phyloP scores from a whole-genome alignment of 345 rosid genomes.

The Hibiscus tridactylites region DNA sequence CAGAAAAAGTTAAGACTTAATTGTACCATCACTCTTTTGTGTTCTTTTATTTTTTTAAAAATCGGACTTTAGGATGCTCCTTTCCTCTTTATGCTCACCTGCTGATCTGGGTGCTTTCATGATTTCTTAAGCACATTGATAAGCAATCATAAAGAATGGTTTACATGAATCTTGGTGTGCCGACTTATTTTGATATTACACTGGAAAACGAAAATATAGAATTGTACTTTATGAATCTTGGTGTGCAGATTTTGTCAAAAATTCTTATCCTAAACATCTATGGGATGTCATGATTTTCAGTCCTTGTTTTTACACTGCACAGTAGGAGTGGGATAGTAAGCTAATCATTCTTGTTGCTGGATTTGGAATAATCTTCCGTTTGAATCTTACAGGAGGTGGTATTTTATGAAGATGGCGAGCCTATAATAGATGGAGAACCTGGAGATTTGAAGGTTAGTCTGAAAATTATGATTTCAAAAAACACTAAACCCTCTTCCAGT shows the following conservation, averaged over 20 bases:
- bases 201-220: no score
- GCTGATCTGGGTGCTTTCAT: conserved; percentile 3
- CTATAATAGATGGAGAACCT: conserved; percentile 88
- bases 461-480: not conserved
- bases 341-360: not conserved
- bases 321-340: not conserved
- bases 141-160: not conserved
- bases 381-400: conserved; percentile 50
- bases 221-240: no score
- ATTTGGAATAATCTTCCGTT: not conserved
- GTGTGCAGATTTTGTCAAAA: not conserved
- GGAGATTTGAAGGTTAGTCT: conserved; percentile 87
- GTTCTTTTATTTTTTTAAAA: not conserved
- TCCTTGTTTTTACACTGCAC: not conserved
- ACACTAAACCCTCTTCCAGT: no score
- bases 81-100: not conserved
- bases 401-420: conserved; percentile 97
- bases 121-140: not conserved
- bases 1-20: not conserved
- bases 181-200: not conserved
- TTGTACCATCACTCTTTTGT: not conserved
- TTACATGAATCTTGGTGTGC: not conserved
- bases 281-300: not conserved
- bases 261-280: not conserved
- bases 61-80: not conserved